Evolutionary conservation across 768 basidiomycete genomes (phyloP), one percentile per base, ranked within the genome.

Genomic region (Mycena venus): DNA sequence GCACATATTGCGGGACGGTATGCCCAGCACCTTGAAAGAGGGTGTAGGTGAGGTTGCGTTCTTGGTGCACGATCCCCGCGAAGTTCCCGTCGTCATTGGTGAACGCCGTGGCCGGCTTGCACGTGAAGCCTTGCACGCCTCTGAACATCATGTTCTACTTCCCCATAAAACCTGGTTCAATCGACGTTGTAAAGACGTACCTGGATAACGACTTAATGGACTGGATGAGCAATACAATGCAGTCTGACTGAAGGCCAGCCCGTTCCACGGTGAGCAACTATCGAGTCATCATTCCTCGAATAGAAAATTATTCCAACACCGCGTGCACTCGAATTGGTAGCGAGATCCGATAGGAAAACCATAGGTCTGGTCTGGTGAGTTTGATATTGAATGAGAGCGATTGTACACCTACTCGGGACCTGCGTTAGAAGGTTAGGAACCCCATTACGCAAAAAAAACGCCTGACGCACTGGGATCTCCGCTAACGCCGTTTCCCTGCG

Each of bases 121-220:
- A 81, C 9, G 86, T 86, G 79, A 90, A 90, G 23, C 90, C 90
- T 78, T 85, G 88, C 25, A 87, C 85, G 5, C 88, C 90, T 17
- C 87, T 89, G 62, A 89, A 90, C 0, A 90, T 89, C 55, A 88
- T 89, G 67, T 90, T 90, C 90, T 90, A 31, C 15, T 49, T 49
- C 17, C 29, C 15, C 17, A 27, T 32, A 23, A 55, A 31, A 23
- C 47, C 19, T 31, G 14, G 53, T 19, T 55, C 29, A 32, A 55
- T 25, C 29, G 47, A 49, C n/a, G 15, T 55, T 55, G 29, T 19
- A 31, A 29, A 17, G 25, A 42, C 65, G 56, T 44, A 87, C 86
- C 75, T 86, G 86, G 27, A 87, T 87, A 31, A 83, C 80, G 8
- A 83, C 84, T 74, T 25, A 44, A 21, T 23, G 10, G 38, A 56